phyloP scores from a whole-genome alignment of 75 land plant species.

The Larix kaempferi region DNA sequence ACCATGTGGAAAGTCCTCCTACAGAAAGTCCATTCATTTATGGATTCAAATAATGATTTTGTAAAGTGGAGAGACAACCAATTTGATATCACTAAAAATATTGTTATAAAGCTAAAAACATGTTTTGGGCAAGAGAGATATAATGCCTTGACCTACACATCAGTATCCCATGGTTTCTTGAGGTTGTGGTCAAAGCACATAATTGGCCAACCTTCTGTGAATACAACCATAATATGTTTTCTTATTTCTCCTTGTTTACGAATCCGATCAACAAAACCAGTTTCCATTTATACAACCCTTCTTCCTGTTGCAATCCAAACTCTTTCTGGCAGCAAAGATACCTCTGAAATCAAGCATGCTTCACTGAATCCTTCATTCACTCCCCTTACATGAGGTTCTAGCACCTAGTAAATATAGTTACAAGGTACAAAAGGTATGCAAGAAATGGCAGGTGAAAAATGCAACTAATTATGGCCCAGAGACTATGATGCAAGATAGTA shows the following conservation, averaged over 20 bases:
- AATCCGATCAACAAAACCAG: slow-evolving; percentile 62
- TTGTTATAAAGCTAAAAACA: background rate
- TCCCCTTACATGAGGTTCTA: slow-evolving; percentile 59
- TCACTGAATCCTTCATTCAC: slow-evolving; percentile 84
- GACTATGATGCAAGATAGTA: background rate
- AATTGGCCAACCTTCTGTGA: slow-evolving; percentile 89
- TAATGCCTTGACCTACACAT: slow-evolving; percentile 58
- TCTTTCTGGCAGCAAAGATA: slow-evolving; percentile 75
- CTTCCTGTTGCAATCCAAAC: slow-evolving; percentile 77
- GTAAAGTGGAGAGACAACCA: background rate
- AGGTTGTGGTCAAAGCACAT: slow-evolving; percentile 97
- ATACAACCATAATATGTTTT: slow-evolving; percentile 94
- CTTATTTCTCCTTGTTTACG: slow-evolving; percentile 44
- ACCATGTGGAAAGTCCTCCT: slow-evolving; percentile 94
- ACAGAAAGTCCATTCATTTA: slow-evolving; percentile 10
- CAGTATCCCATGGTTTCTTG: slow-evolving; percentile 87
- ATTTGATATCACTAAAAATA: slow-evolving; percentile 6
- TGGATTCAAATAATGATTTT: background rate
- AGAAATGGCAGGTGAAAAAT: background rate
- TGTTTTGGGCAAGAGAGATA: background rate
- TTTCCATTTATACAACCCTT: slow-evolving; percentile 81
- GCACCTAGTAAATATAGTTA: slow-evolving; percentile 20
- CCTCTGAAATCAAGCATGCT: slow-evolving; percentile 75
- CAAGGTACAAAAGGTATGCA: background rate
- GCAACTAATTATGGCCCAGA: background rate